These are phyloP conservation scores for Cladophialophora exuberans DNA, from an alignment of 2,329 filamentous ascomycete species.

Conservation along the genomic window DNA sequence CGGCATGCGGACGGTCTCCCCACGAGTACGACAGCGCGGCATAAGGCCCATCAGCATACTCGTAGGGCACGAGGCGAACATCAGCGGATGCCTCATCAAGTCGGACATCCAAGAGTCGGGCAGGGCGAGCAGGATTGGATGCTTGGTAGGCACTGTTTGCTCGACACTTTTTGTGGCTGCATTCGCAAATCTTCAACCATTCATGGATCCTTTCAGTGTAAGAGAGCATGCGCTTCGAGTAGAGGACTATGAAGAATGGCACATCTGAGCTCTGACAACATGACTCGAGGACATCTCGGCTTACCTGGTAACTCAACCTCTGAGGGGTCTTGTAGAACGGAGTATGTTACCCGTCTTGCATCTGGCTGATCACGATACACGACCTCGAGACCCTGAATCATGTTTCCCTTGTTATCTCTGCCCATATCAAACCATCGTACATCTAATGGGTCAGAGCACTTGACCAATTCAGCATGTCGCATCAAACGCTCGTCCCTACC, in stretches of 20 bases:
- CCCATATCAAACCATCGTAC: background rate
- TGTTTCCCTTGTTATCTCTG: background rate
- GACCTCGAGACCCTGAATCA: background rate
- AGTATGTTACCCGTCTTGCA: background rate
- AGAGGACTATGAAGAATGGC: background rate
- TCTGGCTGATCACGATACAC: background rate
- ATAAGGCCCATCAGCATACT: background rate
- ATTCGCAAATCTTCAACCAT: background rate
- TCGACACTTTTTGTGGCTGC: background rate
- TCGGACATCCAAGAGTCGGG: background rate
- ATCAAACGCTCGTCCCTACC: constrained; percentile 2
- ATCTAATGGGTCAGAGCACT: background rate
- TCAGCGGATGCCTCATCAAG: background rate
- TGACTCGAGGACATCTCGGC: background rate
- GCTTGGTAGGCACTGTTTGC: background rate
- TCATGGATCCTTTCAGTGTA: background rate
- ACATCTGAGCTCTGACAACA: background rate
- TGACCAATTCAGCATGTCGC: background rate
- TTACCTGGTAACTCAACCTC: background rate
- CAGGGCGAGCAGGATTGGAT: background rate
- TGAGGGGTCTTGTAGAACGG: background rate
- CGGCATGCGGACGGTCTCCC: constrained; percentile 1
- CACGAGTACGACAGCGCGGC: constrained; percentile 1
- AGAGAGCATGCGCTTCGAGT: background rate
- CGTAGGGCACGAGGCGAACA: background rate